These are phyloP conservation scores for Talaromyces liani DNA, from an alignment of 495 filamentous ascomycete genomes.

Conservation along the genomic window DNA sequence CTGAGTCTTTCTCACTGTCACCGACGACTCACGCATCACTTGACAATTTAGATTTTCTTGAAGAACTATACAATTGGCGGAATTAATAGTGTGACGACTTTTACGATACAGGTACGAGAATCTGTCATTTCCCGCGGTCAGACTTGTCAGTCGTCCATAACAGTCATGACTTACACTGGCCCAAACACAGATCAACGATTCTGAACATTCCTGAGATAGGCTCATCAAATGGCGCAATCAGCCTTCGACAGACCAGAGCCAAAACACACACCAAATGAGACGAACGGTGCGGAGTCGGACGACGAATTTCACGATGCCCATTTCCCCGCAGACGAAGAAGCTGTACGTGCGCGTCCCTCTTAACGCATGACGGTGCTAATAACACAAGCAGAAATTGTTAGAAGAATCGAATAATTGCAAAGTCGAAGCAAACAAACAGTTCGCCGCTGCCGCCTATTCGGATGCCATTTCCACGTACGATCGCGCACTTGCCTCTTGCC, in stretches of 20 bases:
- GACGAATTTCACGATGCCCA: slow-evolving; percentile 43
- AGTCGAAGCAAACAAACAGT: slow-evolving; percentile 68
- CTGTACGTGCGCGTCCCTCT: slow-evolving; percentile 37
- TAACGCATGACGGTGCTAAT: slow-evolving; percentile 9
- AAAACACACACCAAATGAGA: slow-evolving; percentile 11
- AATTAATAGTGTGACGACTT: background rate
- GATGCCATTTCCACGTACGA: slow-evolving; percentile 88
- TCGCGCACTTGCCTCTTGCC: slow-evolving; percentile 71
- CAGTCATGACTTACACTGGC: background rate
- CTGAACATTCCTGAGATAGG: background rate
- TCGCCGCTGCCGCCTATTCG: slow-evolving; percentile 62
- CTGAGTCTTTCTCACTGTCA: background rate
- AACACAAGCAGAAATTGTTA: slow-evolving; percentile 50
- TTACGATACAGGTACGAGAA: background rate
- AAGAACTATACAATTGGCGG: background rate
- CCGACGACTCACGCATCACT: background rate
- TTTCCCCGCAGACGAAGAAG: slow-evolving; percentile 73
- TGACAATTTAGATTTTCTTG: background rate
- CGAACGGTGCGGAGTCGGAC: slow-evolving; percentile 29
- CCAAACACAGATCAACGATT: background rate
- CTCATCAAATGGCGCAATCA: background rate
- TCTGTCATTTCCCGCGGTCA: background rate
- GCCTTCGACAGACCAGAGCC: background rate
- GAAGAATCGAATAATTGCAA: slow-evolving; percentile 69
- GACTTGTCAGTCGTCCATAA: background rate